These are phyloP conservation scores for Annulohypoxylon moriforme DNA, from an alignment of 495 filamentous ascomycete species.

Conservation along the genomic window DNA sequence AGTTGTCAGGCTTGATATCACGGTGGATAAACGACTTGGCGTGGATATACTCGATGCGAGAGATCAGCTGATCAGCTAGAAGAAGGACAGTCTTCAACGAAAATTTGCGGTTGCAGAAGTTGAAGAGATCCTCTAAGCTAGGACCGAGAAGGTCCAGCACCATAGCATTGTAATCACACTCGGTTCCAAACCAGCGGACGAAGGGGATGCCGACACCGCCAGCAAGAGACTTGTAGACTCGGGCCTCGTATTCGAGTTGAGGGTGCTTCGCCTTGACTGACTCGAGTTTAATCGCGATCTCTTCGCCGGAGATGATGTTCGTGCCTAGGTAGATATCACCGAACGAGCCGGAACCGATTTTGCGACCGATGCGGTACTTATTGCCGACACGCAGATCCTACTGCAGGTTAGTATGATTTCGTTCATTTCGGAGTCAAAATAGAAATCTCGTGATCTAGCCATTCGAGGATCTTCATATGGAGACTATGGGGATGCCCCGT, in stretches of 20 bases:
- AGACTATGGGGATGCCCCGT: constrained; percentile 9
- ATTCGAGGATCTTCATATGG: constrained; percentile 10
- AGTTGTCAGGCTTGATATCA: constrained; percentile 99
- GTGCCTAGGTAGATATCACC: constrained; percentile 99
- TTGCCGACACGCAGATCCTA: constrained; percentile 99
- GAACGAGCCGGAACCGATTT: constrained; percentile 98
- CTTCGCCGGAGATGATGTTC: constrained; percentile 99
- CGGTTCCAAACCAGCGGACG: constrained; percentile 99
- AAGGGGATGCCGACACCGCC: constrained; percentile 99
- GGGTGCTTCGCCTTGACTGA: constrained; percentile 99
- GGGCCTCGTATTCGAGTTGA: constrained; percentile 99
- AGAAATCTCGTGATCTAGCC: background rate
- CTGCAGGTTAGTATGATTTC: constrained; percentile 26
- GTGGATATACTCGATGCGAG: constrained; percentile 99
- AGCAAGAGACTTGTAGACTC: constrained; percentile 99
- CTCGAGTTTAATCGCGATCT: constrained; percentile 99
- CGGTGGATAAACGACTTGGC: constrained; percentile 99
- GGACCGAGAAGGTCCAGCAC: constrained; percentile 98
- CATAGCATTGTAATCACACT: constrained; percentile 99
- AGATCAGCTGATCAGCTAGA: constrained; percentile 98
- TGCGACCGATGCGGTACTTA: constrained; percentile 99
- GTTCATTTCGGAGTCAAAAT: background rate
- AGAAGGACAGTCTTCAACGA: constrained; percentile 99
- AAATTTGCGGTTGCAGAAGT: constrained; percentile 99
- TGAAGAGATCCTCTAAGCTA: constrained; percentile 99